These are phyloP conservation scores for Beauveria sp. DNA, from an alignment of 2,329 filamentous ascomycete species.

Conservation along the genomic window DNA sequence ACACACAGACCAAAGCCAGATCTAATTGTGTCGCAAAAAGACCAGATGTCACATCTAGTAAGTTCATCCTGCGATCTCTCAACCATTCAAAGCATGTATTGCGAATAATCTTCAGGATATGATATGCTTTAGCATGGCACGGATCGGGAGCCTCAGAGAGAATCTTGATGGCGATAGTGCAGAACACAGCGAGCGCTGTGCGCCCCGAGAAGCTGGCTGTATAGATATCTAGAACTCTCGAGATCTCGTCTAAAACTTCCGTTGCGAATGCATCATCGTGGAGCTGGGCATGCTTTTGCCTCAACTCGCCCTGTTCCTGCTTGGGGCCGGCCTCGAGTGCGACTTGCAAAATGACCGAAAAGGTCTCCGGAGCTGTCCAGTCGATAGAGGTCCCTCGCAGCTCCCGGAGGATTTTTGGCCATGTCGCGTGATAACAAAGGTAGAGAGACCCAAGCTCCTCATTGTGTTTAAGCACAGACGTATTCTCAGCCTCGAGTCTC, in stretches of 20 bases:
- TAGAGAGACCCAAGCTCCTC: background rate
- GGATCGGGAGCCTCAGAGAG: background rate
- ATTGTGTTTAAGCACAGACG: constrained; percentile 17
- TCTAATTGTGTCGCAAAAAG: background rate
- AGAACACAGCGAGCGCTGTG: background rate
- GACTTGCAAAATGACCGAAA: background rate
- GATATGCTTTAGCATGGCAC: fast-evolving
- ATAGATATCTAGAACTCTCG: background rate
- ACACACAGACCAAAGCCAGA: background rate
- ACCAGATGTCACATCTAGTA: background rate
- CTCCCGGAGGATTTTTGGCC: background rate
- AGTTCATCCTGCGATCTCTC: fast-evolving
- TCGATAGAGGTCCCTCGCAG: background rate
- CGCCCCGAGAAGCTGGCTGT: background rate
- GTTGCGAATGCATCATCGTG: fast-evolving
- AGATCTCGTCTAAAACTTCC: background rate
- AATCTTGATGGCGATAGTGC: background rate
- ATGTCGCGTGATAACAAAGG: background rate
- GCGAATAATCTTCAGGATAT: background rate
- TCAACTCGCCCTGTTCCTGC: too few relatives aligned
- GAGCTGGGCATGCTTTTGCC: background rate
- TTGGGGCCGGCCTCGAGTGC: background rate
- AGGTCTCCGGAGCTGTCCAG: background rate
- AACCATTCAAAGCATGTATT: background rate
- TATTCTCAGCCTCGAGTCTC: background rate